Percentiles rank a stretch among this genome's conserved stretches.
These are phyloP conservation scores for Annona squamosa DNA, from an alignment of 164 flowering plant genomes.

Conservation along the genomic window DNA sequence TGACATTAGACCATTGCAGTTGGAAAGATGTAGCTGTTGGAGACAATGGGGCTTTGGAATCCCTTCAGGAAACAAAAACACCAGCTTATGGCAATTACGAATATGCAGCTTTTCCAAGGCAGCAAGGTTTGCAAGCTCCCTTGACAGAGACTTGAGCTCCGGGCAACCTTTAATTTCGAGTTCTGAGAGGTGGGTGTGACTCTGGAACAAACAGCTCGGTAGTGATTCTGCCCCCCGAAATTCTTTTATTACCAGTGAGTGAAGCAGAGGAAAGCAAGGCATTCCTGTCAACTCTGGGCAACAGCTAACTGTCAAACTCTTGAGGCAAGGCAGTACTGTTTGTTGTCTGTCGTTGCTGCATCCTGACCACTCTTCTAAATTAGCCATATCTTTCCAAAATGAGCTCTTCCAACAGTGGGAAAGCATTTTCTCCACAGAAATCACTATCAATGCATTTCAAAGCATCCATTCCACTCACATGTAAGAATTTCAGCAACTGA, in stretches of 20 bases:
- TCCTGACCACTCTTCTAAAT: constrained; percentile 14
- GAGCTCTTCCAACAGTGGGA: constrained; percentile 10
- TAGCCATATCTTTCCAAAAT: constrained; percentile 1
- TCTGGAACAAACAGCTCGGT: constrained; percentile 6
- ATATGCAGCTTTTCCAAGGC: constrained; percentile 6
- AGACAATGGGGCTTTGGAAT: constrained; percentile 9
- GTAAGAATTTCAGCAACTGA: constrained; percentile 11
- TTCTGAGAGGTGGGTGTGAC: not conserved
- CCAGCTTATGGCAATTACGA: constrained; percentile 7
- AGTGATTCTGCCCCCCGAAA: not conserved
- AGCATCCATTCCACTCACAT: constrained; percentile 6
- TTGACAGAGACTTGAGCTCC: constrained; percentile 5
- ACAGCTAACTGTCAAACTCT: not conserved
- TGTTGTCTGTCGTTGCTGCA: not conserved
- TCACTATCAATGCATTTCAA: constrained; percentile 2
- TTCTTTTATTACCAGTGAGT: not conserved
- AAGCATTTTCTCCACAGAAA: not conserved
- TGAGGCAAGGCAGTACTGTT: constrained; percentile 4
- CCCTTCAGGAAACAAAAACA: constrained; percentile 1
- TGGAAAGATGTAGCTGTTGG: not conserved
- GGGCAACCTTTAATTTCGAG: constrained; percentile 7
- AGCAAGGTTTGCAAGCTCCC: constrained; percentile 4
- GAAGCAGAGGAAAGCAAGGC: constrained; percentile 7
- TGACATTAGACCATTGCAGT: not conserved
- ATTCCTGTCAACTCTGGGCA: constrained; percentile 9